Conservation (phyloP, 805 yeast genomes). For the Kuraishia hungarica region DNA sequence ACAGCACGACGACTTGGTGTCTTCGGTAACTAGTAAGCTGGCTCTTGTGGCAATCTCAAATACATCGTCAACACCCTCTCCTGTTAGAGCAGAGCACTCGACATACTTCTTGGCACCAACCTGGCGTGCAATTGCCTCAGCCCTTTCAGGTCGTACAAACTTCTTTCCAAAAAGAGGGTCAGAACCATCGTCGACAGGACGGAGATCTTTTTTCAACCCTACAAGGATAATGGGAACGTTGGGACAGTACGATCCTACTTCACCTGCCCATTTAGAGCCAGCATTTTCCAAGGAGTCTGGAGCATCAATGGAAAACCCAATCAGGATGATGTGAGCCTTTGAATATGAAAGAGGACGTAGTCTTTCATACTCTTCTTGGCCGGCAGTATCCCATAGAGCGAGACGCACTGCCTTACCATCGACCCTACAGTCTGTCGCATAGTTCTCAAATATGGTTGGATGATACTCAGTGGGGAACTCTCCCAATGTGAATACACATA, state of each 20-base stretch:
- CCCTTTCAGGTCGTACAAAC: slow-evolving; percentile 50
- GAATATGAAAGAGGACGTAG: slow-evolving; percentile 82
- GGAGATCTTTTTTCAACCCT: slow-evolving; percentile 78
- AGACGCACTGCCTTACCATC: slow-evolving; percentile 88
- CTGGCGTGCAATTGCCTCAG: slow-evolving; percentile 60
- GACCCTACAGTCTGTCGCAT: slow-evolving; percentile 88
- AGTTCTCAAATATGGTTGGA: slow-evolving; percentile 92
- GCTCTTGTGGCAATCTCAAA: slow-evolving; percentile 88
- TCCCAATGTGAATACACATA: slow-evolving; percentile 88
- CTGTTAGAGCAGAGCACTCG: slow-evolving; percentile 88
- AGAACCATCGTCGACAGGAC: slow-evolving; percentile 32
- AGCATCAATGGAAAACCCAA: slow-evolving; percentile 79
- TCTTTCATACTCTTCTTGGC: slow-evolving; percentile 92
- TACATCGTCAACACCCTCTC: slow-evolving; percentile 91
- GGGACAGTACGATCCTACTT: slow-evolving; percentile 75
- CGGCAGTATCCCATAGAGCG: slow-evolving; percentile 95
- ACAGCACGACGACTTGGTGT: slow-evolving; percentile 35
- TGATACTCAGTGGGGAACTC: slow-evolving; percentile 90
- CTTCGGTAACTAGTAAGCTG: slow-evolving; percentile 50
- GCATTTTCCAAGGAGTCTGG: slow-evolving; percentile 84
- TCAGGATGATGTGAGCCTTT: slow-evolving; percentile 76
- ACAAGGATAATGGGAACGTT: slow-evolving; percentile 69
- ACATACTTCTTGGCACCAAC: slow-evolving; percentile 80
- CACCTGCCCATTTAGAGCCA: slow-evolving; percentile 78
- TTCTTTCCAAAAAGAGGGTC: slow-evolving; percentile 25